These are phyloP conservation scores for Naganishia cerealis DNA, from an alignment of 1,284 basidiomycete species.

Conservation along the genomic window DNA sequence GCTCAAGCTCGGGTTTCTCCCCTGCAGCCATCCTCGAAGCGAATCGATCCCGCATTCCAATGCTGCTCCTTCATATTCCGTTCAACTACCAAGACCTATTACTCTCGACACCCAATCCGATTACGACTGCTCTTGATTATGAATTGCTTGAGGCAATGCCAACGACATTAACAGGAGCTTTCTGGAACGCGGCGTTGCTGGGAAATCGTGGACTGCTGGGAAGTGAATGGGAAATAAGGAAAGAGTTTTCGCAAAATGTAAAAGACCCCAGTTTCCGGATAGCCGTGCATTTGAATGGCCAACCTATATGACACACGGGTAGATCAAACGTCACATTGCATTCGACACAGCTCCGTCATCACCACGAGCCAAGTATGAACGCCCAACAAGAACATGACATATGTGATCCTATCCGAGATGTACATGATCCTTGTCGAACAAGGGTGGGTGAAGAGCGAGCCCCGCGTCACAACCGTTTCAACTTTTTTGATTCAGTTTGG, in stretches of 20 bases:
- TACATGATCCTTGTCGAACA: conserved; percentile 23
- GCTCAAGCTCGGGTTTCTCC: conserved; percentile 76
- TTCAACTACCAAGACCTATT: conserved; percentile 32
- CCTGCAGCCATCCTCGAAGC: conserved; percentile 66
- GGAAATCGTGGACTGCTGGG: conserved; percentile 60
- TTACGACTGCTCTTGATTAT: conserved; percentile 21
- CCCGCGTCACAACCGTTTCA: conserved; percentile 27
- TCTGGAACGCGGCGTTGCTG: conserved; percentile 67
- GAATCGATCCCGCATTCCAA: conserved; percentile 68
- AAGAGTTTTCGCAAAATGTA: conserved; percentile 56
- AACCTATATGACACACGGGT: neutral
- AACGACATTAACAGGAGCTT: conserved; percentile 45
- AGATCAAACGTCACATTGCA: neutral
- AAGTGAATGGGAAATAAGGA: conserved; percentile 64
- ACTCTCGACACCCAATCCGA: neutral
- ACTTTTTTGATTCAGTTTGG: conserved; percentile 24
- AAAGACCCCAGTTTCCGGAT: conserved; percentile 7
- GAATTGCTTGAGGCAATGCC: conserved; percentile 16
- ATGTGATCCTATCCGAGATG: conserved; percentile 26
- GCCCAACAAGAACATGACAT: conserved; percentile 28
- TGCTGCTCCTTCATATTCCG: conserved; percentile 74
- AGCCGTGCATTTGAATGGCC: conserved; percentile 12
- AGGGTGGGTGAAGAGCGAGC: conserved; percentile 27
- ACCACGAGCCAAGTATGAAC: neutral
- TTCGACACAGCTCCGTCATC: neutral